A percentile compares a stretch with the other conserved stretches of the same genome.
Evolutionary conservation across 1,139 yeast species (phyloP).

Genomic region (Wickerhamiella pararugosa): DNA sequence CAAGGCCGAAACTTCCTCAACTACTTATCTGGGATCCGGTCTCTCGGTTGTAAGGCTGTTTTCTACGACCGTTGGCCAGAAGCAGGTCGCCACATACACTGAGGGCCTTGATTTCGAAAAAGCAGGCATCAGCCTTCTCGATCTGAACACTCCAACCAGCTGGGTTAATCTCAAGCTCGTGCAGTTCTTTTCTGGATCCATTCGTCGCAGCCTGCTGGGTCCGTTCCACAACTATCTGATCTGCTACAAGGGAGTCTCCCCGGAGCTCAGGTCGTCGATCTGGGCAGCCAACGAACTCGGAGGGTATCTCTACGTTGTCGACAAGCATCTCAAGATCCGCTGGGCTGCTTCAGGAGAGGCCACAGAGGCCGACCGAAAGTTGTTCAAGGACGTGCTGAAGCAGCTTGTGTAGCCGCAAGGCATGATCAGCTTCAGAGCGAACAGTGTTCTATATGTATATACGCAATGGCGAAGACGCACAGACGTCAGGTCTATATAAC

Average conservation of each 20-base stretch:
- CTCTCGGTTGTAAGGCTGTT: conserved; percentile 51
- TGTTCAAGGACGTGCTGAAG: conserved; percentile 37
- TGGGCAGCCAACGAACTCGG: conserved; percentile 62
- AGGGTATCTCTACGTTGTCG: conserved; percentile 73
- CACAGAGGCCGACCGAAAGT: conserved; percentile 41
- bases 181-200: conserved; percentile 27
- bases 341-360: conserved; percentile 91
- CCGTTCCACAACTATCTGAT: conserved; percentile 51
- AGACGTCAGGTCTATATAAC: too few species aligned
- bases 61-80: conserved; percentile 59
- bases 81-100: conserved; percentile 42
- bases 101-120: conserved; percentile 8
- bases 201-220: conserved; percentile 30
- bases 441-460: background rate
- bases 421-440: background rate
- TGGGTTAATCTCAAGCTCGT: conserved; percentile 16
- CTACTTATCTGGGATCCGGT: conserved; percentile 35
- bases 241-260: conserved; percentile 45
- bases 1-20: conserved; percentile 28
- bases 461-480: too few species aligned
- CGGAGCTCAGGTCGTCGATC: conserved; percentile 43
- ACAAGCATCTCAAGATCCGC: conserved; percentile 55
- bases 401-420: background rate
- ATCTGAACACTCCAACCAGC: conserved; percentile 14
- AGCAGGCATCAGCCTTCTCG: conserved; percentile 8